Evolutionary conservation across 371 early-diverging fungal species (phyloP).

Genomic region (Mucor mucedo): DNA sequence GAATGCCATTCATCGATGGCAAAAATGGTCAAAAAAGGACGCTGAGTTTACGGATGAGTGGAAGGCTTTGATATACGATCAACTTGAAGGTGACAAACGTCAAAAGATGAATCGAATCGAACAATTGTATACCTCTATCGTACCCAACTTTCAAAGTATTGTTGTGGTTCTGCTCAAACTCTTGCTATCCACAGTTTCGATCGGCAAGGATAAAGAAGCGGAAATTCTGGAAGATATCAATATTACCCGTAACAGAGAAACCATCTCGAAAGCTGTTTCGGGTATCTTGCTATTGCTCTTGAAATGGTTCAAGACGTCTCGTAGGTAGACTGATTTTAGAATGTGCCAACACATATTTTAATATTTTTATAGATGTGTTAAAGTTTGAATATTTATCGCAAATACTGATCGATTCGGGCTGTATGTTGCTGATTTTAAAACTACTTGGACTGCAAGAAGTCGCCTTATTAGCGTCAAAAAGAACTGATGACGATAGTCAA

Average conservation of each 20-base stretch:
- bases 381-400: slow-evolving; percentile 82
- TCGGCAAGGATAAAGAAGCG: slow-evolving; percentile 25
- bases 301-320: slow-evolving; percentile 73
- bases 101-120: slow-evolving; percentile 18
- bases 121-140: slow-evolving; percentile 39
- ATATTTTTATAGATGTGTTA: slow-evolving; percentile 58
- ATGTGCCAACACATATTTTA: not conserved
- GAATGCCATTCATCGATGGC: slow-evolving; percentile 53
- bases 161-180: slow-evolving; percentile 55
- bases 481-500: slow-evolving; percentile 67
- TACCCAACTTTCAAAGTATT: slow-evolving; percentile 54
- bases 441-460: slow-evolving; percentile 81
- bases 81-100: not conserved
- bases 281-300: slow-evolving; percentile 70
- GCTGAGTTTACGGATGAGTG: slow-evolving; percentile 10
- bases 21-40: slow-evolving; percentile 17
- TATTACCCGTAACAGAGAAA: slow-evolving; percentile 69
- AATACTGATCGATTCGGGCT: slow-evolving; percentile 81
- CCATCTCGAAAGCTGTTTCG: slow-evolving; percentile 77
- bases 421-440: slow-evolving; percentile 79
- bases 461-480: slow-evolving; percentile 50
- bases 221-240: slow-evolving; percentile 58
- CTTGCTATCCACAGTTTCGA: slow-evolving; percentile 45
- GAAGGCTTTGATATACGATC: slow-evolving; percentile 10
- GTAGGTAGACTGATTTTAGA: slow-evolving; percentile 37